These are phyloP conservation scores for Saccharomycopsis sp. DNA, from an alignment of 805 yeast species.

Conservation along the genomic window DNA sequence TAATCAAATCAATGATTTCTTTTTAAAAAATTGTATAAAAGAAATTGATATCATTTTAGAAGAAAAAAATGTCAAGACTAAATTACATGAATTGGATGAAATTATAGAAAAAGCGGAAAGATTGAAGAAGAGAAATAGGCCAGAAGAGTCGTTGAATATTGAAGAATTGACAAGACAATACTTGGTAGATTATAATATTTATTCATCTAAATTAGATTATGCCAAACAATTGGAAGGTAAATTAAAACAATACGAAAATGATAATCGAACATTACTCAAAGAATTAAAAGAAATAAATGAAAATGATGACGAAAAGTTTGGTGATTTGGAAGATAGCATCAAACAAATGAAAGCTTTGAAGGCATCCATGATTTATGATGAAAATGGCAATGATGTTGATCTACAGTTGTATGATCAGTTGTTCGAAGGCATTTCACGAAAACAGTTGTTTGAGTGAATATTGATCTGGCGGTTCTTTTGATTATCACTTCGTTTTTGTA, in stretches of 20 bases:
- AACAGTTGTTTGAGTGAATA: too few relatives aligned
- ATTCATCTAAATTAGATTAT: not conserved
- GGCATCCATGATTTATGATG: constrained; percentile 1
- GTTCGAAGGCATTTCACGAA: too few relatives aligned
- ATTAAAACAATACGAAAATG: not conserved
- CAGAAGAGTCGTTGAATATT: constrained; percentile 1
- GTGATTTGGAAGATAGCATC: constrained; percentile 1
- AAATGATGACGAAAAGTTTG: not conserved
- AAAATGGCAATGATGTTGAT: too few relatives aligned
- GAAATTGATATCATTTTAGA: constrained; percentile 39
- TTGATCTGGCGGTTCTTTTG: too few relatives aligned
- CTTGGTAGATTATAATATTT: constrained; percentile 10
- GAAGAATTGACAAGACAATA: constrained; percentile 6
- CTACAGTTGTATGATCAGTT: too few relatives aligned
- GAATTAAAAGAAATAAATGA: constrained; percentile 3
- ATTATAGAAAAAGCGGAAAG: constrained; percentile 24
- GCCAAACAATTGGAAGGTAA: not conserved
- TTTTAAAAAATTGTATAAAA: constrained; percentile 31
- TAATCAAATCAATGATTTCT: constrained; percentile 35
- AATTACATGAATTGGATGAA: constrained; percentile 24
- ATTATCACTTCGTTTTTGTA: too few relatives aligned
- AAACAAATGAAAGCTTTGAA: constrained; percentile 3
- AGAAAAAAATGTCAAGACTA: constrained; percentile 27
- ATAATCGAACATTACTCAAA: constrained; percentile 2
- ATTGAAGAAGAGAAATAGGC: constrained; percentile 15